Evolutionary conservation across 306 rosid genomes (phyloP).

Genomic region (Leucaena leucocephala): DNA sequence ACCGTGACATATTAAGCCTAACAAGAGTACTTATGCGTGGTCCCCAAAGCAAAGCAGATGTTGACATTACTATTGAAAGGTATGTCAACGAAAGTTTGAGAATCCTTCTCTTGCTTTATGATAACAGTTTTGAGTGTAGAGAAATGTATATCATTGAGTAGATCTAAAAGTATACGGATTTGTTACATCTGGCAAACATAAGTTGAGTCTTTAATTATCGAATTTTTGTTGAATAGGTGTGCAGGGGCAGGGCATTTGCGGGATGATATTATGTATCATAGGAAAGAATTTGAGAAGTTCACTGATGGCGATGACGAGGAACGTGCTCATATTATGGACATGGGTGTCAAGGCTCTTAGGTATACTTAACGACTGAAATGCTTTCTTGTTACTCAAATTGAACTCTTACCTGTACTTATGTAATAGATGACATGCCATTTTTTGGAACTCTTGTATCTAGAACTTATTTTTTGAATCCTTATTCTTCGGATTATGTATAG

Average conservation of each 20-base stretch:
- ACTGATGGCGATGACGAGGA: conserved; percentile 70
- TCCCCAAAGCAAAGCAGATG: conserved; percentile 84
- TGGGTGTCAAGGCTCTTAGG: conserved; percentile 91
- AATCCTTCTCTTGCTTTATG: conserved; percentile 10
- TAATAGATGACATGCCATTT: neutral
- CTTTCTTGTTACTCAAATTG: neutral
- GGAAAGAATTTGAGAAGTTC: conserved; percentile 64
- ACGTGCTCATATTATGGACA: conserved; percentile 66
- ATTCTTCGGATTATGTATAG: neutral
- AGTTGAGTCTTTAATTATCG: neutral
- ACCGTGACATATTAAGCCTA: conserved; percentile 91
- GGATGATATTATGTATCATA: conserved; percentile 73
- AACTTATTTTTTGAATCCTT: neutral
- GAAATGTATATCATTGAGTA: conserved; percentile 2
- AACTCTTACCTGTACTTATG: neutral
- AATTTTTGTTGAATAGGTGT: conserved; percentile 25
- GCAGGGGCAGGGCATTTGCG: conserved; percentile 86
- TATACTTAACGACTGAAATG: conserved; percentile 23
- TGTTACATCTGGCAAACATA: conserved; percentile 12
- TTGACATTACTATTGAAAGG: conserved; percentile 68
- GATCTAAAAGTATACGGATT: conserved; percentile 9
- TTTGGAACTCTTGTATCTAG: neutral
- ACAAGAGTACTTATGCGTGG: conserved; percentile 84
- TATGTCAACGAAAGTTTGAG: conserved; percentile 33
- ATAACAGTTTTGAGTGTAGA: neutral